phyloP scores from a whole-genome alignment of 139 green algal genomes.

The Chlorella sorokiniana region DNA sequence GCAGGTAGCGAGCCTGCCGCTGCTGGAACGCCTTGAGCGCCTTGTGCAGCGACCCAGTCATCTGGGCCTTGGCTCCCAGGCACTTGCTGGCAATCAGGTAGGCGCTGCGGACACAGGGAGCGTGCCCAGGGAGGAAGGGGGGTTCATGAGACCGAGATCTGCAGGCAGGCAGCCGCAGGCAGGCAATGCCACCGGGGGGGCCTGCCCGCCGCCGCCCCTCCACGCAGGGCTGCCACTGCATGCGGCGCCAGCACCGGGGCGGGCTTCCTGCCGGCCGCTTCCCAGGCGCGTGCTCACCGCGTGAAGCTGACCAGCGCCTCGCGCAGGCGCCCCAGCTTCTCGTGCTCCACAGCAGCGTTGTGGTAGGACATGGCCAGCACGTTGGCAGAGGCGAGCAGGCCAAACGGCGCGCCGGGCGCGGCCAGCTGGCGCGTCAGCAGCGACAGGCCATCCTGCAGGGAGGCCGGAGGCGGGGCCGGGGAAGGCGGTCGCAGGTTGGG shows the following conservation, averaged over 20 bases:
- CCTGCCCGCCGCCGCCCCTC: neutral
- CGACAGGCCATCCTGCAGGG: constrained; percentile 10
- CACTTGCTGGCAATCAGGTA: constrained; percentile 24
- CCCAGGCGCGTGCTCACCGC: constrained; percentile 10
- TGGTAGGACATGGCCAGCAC: constrained; percentile 53
- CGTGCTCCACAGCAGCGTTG: constrained; percentile 48
- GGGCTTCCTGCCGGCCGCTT: too few species aligned
- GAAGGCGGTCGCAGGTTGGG: neutral
- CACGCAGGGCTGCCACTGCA: too few species aligned
- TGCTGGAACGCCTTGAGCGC: constrained; percentile 29
- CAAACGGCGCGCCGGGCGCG: neutral
- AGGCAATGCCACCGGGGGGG: neutral
- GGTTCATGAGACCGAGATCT: too few species aligned
- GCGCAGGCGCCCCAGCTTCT: constrained; percentile 32
- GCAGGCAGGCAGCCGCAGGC: too few species aligned
- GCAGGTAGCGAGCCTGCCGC: constrained; percentile 26
- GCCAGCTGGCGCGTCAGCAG: constrained; percentile 18
- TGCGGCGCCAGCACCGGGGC: too few species aligned
- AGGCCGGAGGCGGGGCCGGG: neutral
- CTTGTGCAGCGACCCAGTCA: constrained; percentile 9
- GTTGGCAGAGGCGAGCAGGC: constrained; percentile 22
- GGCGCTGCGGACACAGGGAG: neutral
- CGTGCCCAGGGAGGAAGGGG: neutral
- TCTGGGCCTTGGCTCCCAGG: constrained; percentile 16
- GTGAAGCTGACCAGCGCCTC: constrained; percentile 46